Base-by-base conservation (phyloP, 805 yeast species). In the Monosporozyma yasuniensis region DNA sequence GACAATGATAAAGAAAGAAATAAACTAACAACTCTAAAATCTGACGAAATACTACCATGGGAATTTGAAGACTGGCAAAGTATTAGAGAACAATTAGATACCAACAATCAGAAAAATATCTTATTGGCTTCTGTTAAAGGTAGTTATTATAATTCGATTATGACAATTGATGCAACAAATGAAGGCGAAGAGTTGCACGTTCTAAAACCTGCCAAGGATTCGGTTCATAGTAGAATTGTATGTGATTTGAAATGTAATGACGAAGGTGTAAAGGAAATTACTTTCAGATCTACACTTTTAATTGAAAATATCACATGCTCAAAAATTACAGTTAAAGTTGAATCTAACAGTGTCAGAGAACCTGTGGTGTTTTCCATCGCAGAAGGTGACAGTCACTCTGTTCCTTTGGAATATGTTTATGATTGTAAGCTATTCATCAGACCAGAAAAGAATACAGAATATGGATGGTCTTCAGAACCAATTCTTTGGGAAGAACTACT, bases 51-150 rank as follows among this genome's bases (percentile, higher is more conserved):
- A 3, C 63, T 78, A 4, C 84, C 87, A 0, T 93, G 98, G 97
- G 81, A 89, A 39, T 95, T 95, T 70, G 96, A 90, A 59, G 96
- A 91, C 61, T 93, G 98, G 97, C 75, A 87, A 53, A 75, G 75
- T 28, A 77, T 89, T 22, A 81, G 99, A 65, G 96, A 91, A 60
- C 80, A 81, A 49, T 69, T 90, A 50, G 82, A 79, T 53, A 78
- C 84, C 3, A 84, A 84, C 49, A 79, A 75, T 41, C 78, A 76
- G 18, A 73, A 72, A n/a, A 82, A 80, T 44, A 69, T 74, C 3
- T 66, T 91, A 28, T 88, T 85, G 0, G 72, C 90, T n/a, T 72
- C 74, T 42, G 65, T 90, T 22, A 42, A 77, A 2, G 81, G 72
- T 38, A 74, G 86, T 0, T 69, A 69, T 0, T 90, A 83, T 61